Percentiles rank a stretch among this genome's conserved stretches.
Conservation (phyloP, 2,329 filamentous ascomycete genomes). For the Fusarium papillatum region DNA sequence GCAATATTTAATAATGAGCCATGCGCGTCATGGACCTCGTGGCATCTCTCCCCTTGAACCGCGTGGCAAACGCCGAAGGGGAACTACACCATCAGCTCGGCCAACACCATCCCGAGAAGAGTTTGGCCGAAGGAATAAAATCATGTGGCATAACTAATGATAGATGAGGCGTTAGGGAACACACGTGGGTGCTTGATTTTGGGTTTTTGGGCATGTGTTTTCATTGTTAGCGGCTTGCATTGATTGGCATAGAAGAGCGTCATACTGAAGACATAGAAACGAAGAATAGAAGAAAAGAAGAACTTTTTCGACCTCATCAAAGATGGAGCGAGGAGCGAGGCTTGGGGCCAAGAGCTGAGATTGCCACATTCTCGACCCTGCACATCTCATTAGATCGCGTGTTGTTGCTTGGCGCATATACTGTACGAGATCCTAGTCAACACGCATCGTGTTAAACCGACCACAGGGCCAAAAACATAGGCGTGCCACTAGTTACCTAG, state of each 20-base stretch:
- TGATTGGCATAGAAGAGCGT: constrained; percentile 4
- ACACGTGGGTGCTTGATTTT: constrained; percentile 6
- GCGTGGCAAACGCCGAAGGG: not conserved
- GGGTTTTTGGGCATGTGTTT: constrained; percentile 1
- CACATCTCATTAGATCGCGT: not conserved
- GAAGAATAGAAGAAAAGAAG: not conserved
- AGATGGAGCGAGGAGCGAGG: not conserved
- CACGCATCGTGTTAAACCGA: not conserved
- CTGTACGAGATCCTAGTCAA: not conserved
- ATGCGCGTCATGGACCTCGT: constrained; percentile 15
- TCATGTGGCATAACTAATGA: constrained; percentile 6
- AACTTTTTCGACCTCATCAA: not conserved
- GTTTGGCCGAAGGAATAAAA: not conserved
- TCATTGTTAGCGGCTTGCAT: not conserved
- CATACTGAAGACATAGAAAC: constrained; percentile 1
- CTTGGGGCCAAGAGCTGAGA: constrained; percentile 1
- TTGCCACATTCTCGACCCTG: not conserved
- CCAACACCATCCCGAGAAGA: constrained; percentile 5
- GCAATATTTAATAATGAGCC: not conserved
- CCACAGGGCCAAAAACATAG: too few relatives aligned
- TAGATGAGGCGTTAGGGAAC: constrained; percentile 8
- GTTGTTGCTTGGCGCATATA: not conserved
- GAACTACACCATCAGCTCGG: not conserved
- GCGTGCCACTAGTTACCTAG: too few relatives aligned
- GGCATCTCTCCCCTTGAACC: not conserved